Evolutionary conservation across 2,329 filamentous ascomycete genomes (phyloP).

Genomic region (Penicillium crustosum): DNA sequence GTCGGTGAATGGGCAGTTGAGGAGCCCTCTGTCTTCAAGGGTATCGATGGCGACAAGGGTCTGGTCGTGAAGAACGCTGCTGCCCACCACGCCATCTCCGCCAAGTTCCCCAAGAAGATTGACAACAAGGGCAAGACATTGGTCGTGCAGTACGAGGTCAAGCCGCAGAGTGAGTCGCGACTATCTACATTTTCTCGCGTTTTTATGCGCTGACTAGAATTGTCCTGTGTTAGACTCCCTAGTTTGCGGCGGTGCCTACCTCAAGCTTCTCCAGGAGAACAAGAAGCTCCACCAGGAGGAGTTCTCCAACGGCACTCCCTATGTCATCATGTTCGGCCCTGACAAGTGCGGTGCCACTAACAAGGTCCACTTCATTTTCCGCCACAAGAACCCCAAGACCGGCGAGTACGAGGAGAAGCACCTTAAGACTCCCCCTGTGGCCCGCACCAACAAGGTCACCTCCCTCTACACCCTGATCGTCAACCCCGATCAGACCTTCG

Average conservation of each 20-base stretch:
- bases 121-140: slow-evolving; percentile 97
- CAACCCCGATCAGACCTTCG: slow-evolving; percentile 92
- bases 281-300: slow-evolving; percentile 95
- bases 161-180: slow-evolving; percentile 80
- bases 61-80: slow-evolving; percentile 97
- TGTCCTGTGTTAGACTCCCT: slow-evolving; percentile 69
- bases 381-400: slow-evolving; percentile 99
- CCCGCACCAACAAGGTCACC: slow-evolving; percentile 85
- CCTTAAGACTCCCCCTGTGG: slow-evolving; percentile 76
- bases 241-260: slow-evolving; percentile 96
- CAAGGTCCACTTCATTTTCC: slow-evolving; percentile 98
- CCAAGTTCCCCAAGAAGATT: slow-evolving; percentile 95
- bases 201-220: neutral
- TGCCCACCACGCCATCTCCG: slow-evolving; percentile 97
- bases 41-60: slow-evolving; percentile 92
- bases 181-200: neutral
- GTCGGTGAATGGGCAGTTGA: slow-evolving; percentile 96
- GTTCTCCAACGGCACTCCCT: slow-evolving; percentile 95
- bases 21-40: slow-evolving; percentile 86
- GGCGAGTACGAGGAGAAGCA: slow-evolving; percentile 99
- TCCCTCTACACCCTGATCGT: slow-evolving; percentile 97
- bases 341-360: slow-evolving; percentile 99
- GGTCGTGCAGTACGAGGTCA: slow-evolving; percentile 98
- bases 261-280: slow-evolving; percentile 98
- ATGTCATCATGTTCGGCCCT: slow-evolving; percentile 99